Evolutionary conservation across 805 yeast genomes (phyloP).

Genomic region (Teunomyces kruisii): DNA sequence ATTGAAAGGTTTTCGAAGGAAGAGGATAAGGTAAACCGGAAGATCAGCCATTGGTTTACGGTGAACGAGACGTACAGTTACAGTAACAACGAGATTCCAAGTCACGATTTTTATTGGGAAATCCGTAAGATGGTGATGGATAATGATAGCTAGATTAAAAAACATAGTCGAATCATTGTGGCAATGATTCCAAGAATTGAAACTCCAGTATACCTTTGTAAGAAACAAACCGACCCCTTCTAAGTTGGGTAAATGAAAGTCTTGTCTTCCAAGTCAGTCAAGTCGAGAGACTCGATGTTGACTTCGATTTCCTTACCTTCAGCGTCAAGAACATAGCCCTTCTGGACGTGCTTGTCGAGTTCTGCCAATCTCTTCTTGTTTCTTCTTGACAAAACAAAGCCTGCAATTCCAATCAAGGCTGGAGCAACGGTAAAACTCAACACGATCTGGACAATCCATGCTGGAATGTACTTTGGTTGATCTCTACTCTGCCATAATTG

Average conservation of each 20-base stretch:
- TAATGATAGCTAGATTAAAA: slow-evolving; percentile 7
- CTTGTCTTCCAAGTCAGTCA: slow-evolving; percentile 54
- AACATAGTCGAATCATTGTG: background rate
- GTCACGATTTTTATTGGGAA: slow-evolving; percentile 33
- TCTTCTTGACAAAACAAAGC: slow-evolving; percentile 45
- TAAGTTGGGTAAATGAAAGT: slow-evolving; percentile 47
- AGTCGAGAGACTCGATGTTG: slow-evolving; percentile 46
- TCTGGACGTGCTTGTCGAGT: slow-evolving; percentile 21
- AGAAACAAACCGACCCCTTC: too few relatives aligned
- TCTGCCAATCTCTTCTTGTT: slow-evolving; percentile 39
- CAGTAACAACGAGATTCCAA: slow-evolving; percentile 7
- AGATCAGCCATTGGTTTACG: slow-evolving; percentile 39
- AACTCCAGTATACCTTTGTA: too few relatives aligned
- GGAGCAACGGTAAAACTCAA: slow-evolving; percentile 51
- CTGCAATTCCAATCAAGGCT: slow-evolving; percentile 38
- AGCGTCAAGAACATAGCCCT: slow-evolving; percentile 27
- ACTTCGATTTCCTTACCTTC: slow-evolving; percentile 29
- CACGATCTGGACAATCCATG: slow-evolving; percentile 56
- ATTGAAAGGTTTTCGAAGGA: slow-evolving; percentile 34
- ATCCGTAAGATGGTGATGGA: slow-evolving; percentile 45
- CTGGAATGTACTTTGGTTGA: slow-evolving; percentile 37
- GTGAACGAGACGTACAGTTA: slow-evolving; percentile 26
- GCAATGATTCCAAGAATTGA: background rate
- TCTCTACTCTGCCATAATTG: slow-evolving; percentile 53
- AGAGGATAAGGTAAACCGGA: slow-evolving; percentile 33